A percentile compares a stretch with the other conserved stretches of the same genome.
Evolutionary conservation across 768 basidiomycete genomes (phyloP).

Genomic region (Hypholoma sublateritium): DNA sequence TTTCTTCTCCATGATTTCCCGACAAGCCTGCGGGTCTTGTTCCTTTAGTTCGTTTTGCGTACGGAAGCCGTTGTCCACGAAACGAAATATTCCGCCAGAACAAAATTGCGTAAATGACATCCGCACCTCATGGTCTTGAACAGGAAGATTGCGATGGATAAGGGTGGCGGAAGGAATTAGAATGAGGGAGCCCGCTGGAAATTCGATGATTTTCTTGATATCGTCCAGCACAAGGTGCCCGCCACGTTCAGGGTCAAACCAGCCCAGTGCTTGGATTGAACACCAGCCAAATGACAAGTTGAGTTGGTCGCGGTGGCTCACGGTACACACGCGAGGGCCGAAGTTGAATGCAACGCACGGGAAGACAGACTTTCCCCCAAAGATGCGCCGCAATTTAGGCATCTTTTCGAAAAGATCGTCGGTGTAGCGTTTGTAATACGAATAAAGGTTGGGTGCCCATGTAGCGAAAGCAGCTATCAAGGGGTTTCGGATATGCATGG

Average conservation of each 20-base stretch:
- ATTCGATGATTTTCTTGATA: not conserved
- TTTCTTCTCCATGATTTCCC: not conserved
- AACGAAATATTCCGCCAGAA: constrained; percentile 26
- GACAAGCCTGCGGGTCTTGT: not conserved
- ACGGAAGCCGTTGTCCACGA: constrained; percentile 19
- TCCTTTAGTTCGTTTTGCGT: constrained; percentile 6
- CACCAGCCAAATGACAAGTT: not conserved
- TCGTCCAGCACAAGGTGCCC: not conserved
- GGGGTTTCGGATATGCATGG: too few species aligned
- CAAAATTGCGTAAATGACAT: too few species aligned
- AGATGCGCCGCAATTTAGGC: not conserved
- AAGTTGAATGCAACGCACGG: not conserved
- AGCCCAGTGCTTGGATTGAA: not conserved
- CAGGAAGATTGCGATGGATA: too few species aligned
- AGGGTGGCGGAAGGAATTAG: too few species aligned
- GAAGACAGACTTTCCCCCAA: not conserved
- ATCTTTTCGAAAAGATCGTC: not conserved
- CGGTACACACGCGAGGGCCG: not conserved
- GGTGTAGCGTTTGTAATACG: not conserved
- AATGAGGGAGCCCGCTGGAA: too few species aligned
- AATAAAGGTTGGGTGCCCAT: not conserved
- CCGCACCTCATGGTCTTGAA: too few species aligned
- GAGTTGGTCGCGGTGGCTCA: not conserved
- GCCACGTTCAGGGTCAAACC: not conserved
- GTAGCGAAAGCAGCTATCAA: not conserved